These are phyloP conservation scores for Theileria orientalis DNA, from an alignment of 169 alveolate species.

Conservation along the genomic window DNA sequence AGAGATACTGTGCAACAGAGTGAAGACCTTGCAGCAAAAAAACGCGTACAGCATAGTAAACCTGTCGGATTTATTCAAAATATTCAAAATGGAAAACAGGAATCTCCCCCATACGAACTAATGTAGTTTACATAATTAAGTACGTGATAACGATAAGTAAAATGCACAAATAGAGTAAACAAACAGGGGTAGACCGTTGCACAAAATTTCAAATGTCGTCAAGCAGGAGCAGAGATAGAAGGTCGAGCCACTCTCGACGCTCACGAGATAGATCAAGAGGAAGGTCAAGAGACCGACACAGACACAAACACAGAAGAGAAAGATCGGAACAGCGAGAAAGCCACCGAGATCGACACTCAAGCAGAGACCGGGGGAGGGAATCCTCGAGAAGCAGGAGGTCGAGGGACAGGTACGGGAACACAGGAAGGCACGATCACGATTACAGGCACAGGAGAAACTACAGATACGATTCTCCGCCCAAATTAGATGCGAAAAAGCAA, in stretches of 20 bases:
- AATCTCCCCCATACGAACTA: constrained; percentile 7
- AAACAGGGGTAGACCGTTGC: too few relatives aligned
- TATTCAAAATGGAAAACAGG: not conserved
- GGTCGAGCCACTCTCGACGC: not conserved
- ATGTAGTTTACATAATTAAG: too few relatives aligned
- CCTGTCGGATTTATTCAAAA: constrained; percentile 35
- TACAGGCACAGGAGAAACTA: constrained; percentile 21
- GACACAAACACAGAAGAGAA: not conserved
- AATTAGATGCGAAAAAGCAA: constrained; percentile 8
- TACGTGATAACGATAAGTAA: not conserved
- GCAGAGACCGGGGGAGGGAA: not conserved
- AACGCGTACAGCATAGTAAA: constrained; percentile 59
- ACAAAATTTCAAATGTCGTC: not conserved
- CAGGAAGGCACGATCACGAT: constrained; percentile 6
- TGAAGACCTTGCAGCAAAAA: constrained; percentile 46
- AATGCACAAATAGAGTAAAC: not conserved
- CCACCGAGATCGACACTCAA: not conserved
- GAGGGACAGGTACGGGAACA: constrained; percentile 9
- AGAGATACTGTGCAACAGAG: constrained; percentile 36
- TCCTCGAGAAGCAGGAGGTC: constrained; percentile 1
- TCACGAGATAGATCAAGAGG: not conserved
- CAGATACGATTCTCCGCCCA: constrained; percentile 66
- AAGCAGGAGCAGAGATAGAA: not conserved
- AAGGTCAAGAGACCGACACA: not conserved
- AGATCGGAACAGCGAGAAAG: not conserved